phyloP scores from a whole-genome alignment of 2,329 filamentous ascomycete species.

The Diaporthe destruens region DNA sequence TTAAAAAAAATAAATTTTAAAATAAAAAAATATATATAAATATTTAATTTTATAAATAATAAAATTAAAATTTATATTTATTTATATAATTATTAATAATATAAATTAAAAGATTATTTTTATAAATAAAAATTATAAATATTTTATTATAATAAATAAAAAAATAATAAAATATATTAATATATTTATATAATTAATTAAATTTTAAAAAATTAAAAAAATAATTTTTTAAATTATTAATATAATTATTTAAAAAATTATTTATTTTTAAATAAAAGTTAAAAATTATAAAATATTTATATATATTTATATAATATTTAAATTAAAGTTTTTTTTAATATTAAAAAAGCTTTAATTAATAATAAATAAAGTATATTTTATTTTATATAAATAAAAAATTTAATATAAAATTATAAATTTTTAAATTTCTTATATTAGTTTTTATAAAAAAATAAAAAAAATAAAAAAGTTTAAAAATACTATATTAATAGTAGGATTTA shows the following conservation, averaged over 20 bases:
- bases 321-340: neutral
- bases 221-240: neutral
- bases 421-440: too few species aligned
- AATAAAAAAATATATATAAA: neutral
- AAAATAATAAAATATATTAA: neutral
- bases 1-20: neutral
- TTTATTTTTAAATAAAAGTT: neutral
- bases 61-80: neutral
- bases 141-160: neutral
- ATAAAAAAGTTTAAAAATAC: too few species aligned
- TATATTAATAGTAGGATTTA: too few species aligned
- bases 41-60: neutral
- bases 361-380: neutral
- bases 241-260: neutral
- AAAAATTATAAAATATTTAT: neutral
- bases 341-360: neutral
- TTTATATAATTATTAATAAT: neutral
- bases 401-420: too few species aligned
- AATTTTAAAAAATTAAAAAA: neutral
- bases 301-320: neutral
- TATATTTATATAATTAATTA: neutral
- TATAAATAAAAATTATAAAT: neutral
- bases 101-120: neutral
- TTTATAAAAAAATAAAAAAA: too few species aligned
- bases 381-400: too few species aligned